phyloP scores from a whole-genome alignment of 164 flowering plant genomes.

The Litsea cubeba region DNA sequence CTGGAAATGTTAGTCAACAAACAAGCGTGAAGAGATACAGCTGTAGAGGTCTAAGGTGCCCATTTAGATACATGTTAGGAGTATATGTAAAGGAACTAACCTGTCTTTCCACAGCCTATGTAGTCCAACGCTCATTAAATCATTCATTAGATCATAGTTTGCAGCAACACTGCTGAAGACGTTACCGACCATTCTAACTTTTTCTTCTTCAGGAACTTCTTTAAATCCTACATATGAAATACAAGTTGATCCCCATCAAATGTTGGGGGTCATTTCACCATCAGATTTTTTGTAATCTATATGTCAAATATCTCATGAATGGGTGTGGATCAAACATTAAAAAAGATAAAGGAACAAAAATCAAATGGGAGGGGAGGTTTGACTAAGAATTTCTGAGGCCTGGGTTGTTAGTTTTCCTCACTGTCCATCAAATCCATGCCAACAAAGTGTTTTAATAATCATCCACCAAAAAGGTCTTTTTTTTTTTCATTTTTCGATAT shows the following conservation, averaged over 20 bases:
- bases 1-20: constrained; percentile 30
- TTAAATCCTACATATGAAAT: constrained; percentile 59
- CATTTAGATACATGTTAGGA: constrained; percentile 1
- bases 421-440: no score
- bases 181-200: constrained; percentile 71
- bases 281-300: no score
- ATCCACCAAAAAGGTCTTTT: no score
- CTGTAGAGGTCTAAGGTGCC: neutral
- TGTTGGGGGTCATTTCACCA: neutral
- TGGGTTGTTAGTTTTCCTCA: no score
- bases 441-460: no score
- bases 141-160: constrained; percentile 95
- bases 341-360: no score
- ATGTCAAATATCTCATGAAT: no score
- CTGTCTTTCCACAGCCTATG: constrained; percentile 98
- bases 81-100: constrained; percentile 27
- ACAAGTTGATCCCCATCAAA: neutral
- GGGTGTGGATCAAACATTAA: no score
- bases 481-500: no score
- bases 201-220: constrained; percentile 88
- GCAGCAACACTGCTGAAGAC: constrained; percentile 90
- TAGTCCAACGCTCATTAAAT: constrained; percentile 89
- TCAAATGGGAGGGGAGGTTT: no score
- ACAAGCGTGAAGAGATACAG: neutral
- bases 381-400: no score